Percentiles rank a stretch among this genome's conserved stretches.
Evolutionary conservation across 345 rosid species (phyloP).

Genomic region (Ceriops zippeliana): DNA sequence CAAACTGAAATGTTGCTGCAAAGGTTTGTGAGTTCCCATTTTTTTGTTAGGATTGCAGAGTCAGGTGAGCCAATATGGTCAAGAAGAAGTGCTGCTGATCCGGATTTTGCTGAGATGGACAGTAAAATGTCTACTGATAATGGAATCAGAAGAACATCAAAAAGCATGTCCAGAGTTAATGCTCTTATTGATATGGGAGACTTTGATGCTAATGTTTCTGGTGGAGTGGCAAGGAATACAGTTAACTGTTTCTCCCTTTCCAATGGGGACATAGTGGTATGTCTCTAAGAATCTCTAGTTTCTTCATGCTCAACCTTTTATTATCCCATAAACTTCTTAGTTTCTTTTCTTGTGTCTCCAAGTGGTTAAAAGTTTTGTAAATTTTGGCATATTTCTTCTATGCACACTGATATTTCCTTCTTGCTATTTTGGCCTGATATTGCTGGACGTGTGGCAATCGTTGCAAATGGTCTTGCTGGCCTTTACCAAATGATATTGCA

Average conservation of each 20-base stretch:
- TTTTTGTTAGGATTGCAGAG: constrained; percentile 91
- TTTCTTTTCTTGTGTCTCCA: neutral
- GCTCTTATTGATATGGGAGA: constrained; percentile 81
- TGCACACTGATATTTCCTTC: constrained; percentile 4
- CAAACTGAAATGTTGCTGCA: constrained; percentile 66
- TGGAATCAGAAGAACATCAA: constrained; percentile 24
- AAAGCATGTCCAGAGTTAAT: constrained; percentile 36
- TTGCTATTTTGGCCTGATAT: constrained; percentile 1
- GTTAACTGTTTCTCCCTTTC: constrained; percentile 75
- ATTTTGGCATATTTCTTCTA: constrained; percentile 7
- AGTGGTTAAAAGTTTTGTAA: constrained; percentile 2
- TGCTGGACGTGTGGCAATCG: neutral
- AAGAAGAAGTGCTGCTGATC: constrained; percentile 42
- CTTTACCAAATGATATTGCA: no score
- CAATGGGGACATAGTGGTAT: constrained; percentile 97
- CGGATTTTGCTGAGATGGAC: constrained; percentile 35
- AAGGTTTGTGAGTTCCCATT: constrained; percentile 85
- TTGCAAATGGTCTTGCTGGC: neutral
- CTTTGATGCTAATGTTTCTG: constrained; percentile 66
- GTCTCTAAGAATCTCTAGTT: constrained; percentile 31
- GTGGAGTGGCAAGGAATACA: constrained; percentile 80
- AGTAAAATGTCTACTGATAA: constrained; percentile 18
- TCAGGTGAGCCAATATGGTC: constrained; percentile 86
- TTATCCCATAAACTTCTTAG: constrained; percentile 2
- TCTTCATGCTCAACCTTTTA: constrained; percentile 9